Evolutionary conservation across 176 grass and related monocot genomes (phyloP), one percentile per base, ranked within the genome.

Genomic region (Cenchrus purpureus): DNA sequence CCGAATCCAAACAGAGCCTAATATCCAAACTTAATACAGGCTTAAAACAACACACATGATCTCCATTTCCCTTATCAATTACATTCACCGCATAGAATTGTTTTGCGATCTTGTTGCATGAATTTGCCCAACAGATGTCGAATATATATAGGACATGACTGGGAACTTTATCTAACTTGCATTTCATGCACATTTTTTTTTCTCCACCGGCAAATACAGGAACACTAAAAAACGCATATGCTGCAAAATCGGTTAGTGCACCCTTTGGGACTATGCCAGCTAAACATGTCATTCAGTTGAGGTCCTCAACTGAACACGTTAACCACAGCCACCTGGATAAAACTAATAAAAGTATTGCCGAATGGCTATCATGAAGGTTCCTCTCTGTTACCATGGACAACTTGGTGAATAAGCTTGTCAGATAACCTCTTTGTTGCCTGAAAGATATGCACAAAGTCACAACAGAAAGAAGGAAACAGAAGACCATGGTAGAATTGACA

Each of bases 391-490:
- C 82, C 84, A 85, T 67, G 66, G 34, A 90, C 75, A 85, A 95
- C 83, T 53, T 98, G 89, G 81, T 75, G 71, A 83, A 98, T 74
- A 63, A 98, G 93, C 79, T 85, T 88, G 65, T 95, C 83, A 9
- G 93, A 83, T 64, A 98, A 82, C 58, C 83, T 94, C 58, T 85
- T 80, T 70, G 93, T 90, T 83, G 89, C 93, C 96, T 98, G 93
- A 60, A 95, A 81, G 44, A 80, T 77, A 28, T 0, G 8, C 40
- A 5, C 56, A 77, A 77, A 77, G 34, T 53, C 67, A 64, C 4
- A 79, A 78, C 64, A 71, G 8, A 72, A 8, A 76, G 42, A 17
- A 62, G 64, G 29, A 77, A 79, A 50, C 15, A 40, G 16, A 28
- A 43, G 7, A 71, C 56, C 15, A 13, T 16, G 50, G 71, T 25